Evolutionary conservation across 2,329 filamentous ascomycete genomes (phyloP), one percentile per base, ranked within the genome.

Genomic region (Shiraia sp.): DNA sequence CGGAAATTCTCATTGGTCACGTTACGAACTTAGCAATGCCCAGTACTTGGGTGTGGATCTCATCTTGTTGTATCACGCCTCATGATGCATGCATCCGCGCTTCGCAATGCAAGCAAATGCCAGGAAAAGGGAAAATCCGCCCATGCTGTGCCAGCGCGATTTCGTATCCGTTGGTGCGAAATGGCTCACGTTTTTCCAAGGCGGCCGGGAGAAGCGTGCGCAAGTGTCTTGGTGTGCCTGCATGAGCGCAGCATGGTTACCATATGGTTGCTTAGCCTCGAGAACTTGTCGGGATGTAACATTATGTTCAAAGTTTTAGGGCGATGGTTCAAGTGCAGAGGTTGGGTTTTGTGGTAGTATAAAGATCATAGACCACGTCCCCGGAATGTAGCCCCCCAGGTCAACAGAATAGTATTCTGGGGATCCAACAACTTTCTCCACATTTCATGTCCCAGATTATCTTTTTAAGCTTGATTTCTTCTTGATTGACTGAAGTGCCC

Each of bases 371-470:
- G 27, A 42, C 36, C 36, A 44, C 36, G 36, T 49, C 55, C 51
- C 52, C 45, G 38, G 52, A 40, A 54, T 59, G 15, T 36, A 31
- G 24, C 25, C 57, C 55, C 46, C 57, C 55, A 61, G 55, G 53
- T 55, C 55, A 56, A 49, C 51, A 49, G 48, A 49, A 39, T 41
- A 32, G 48, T n/a, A 30, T 36, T 42, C 51, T 49, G 49, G 39
- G 42, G 53, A 47, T 56, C 43, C 42, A 51, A 37, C 43, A 41
- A 40, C 36, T 24, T 29, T 55, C 47, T 49, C 45, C 32, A 14
- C 39, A 41, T 37, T 28, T 34, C 10, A n/a, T 48, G 27, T 27
- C 39, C 26, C 42, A 28, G 30, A 44, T 15, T 32, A 33, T 23
- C 28, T 33, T 35, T 26, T 26, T 16, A 30, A 23, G 16, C n/a